Conservation (phyloP, 2,329 filamentous ascomycete genomes). For the Colletotrichum orchidophilum region DNA sequence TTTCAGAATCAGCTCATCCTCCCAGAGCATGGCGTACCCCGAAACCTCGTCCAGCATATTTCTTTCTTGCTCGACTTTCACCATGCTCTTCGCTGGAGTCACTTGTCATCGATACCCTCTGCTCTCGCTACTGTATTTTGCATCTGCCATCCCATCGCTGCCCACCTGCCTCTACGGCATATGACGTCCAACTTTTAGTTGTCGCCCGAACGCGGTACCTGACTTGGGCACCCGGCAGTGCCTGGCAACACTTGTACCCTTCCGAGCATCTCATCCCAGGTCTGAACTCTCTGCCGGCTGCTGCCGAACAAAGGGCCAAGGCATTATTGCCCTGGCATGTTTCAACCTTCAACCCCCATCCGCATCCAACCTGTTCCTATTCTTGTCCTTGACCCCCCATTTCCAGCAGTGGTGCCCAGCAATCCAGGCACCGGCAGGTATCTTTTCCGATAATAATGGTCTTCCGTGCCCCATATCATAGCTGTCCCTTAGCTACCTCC, state of each 20-base stretch:
- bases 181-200: slow-evolving; percentile 10
- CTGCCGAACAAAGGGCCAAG: slow-evolving; percentile 17
- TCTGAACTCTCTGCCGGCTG: slow-evolving; percentile 17
- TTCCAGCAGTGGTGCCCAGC: not conserved
- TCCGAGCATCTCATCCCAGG: slow-evolving; percentile 2
- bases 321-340: slow-evolving; percentile 11
- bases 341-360: slow-evolving; percentile 12
- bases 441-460: not conserved
- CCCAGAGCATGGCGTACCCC: not conserved
- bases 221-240: not conserved
- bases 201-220: not conserved
- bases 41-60: not conserved
- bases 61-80: not conserved
- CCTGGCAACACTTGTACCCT: slow-evolving; percentile 4
- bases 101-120: not conserved
- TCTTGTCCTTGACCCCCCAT: not conserved
- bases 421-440: not conserved
- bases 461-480: not conserved
- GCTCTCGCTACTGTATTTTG: not conserved
- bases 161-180: not conserved
- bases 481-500: slow-evolving; percentile 4
- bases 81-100: not conserved
- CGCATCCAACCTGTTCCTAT: not conserved
- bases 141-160: slow-evolving; percentile 26
- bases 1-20: not conserved